Evolutionary conservation across 2,329 filamentous ascomycete genomes (phyloP).

Genomic region (Coniella lustricola): DNA sequence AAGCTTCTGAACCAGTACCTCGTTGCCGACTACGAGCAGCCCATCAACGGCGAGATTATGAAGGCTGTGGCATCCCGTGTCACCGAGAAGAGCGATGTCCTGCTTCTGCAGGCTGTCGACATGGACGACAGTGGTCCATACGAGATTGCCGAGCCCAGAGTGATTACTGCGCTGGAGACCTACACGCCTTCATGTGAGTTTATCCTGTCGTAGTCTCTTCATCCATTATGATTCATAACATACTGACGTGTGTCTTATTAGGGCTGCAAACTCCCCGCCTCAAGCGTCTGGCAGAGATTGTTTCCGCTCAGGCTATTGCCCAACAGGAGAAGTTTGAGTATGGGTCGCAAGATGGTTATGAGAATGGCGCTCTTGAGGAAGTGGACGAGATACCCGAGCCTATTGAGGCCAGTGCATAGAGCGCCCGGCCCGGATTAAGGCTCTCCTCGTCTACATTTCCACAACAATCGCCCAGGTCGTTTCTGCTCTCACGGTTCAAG

Average conservation of each 20-base stretch:
- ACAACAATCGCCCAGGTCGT: constrained; percentile 21
- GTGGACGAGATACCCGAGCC: constrained; percentile 40
- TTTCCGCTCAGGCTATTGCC: constrained; percentile 90
- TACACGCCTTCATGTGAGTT: constrained; percentile 92
- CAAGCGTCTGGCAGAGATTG: constrained; percentile 96
- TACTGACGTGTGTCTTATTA: constrained; percentile 33
- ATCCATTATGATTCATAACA: not conserved
- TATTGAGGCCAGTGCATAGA: constrained; percentile 30
- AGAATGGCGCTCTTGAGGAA: constrained; percentile 43
- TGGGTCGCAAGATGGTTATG: constrained; percentile 39
- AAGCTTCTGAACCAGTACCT: constrained; percentile 98
- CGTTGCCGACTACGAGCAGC: constrained; percentile 97
- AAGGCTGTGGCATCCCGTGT: constrained; percentile 96
- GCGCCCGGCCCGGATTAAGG: constrained; percentile 19
- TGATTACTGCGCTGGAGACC: constrained; percentile 93
- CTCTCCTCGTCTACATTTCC: constrained; percentile 15
- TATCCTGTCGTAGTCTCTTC: not conserved
- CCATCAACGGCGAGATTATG: constrained; percentile 99
- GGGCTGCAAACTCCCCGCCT: constrained; percentile 93
- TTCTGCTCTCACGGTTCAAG: constrained; percentile 22
- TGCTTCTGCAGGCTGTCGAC: constrained; percentile 88
- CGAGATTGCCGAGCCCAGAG: constrained; percentile 93
- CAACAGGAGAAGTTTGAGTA: constrained; percentile 82
- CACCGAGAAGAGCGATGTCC: constrained; percentile 95
- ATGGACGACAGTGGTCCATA: constrained; percentile 99